A percentile compares a stretch with the other conserved stretches of the same genome.
Conservation (phyloP, 2,329 filamentous ascomycete genomes). For the Xylaria digitata region DNA sequence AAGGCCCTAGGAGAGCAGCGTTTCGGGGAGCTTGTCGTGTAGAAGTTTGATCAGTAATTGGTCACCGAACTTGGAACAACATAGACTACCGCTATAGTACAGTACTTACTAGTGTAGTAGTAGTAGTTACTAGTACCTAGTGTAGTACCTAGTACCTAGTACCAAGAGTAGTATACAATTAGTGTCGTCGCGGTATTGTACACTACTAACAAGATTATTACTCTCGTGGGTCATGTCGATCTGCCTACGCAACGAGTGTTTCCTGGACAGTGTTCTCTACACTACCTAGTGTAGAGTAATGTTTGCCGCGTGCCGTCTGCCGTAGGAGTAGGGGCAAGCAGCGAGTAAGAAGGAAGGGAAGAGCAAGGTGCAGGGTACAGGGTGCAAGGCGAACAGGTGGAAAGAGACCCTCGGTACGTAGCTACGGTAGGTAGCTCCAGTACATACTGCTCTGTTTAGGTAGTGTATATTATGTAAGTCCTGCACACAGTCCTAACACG, state of each 20-base stretch:
- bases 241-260: slow-evolving; percentile 16
- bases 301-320: slow-evolving; percentile 38
- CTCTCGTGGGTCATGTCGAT: slow-evolving; percentile 40
- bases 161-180: no score
- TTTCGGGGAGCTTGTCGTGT: slow-evolving; percentile 21
- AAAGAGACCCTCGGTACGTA: background rate
- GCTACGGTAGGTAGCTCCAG: background rate
- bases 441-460: no score
- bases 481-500: no score
- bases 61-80: slow-evolving; percentile 19
- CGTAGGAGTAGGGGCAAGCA: slow-evolving; percentile 5
- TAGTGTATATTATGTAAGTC: no score
- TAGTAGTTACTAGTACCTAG: no score
- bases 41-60: slow-evolving; percentile 7
- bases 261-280: background rate
- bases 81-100: background rate
- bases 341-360: background rate
- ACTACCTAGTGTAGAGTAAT: slow-evolving; percentile 13
- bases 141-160: no score
- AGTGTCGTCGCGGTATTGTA: slow-evolving; percentile 11
- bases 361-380: slow-evolving; percentile 4
- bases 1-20: background rate
- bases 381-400: slow-evolving; percentile 5
- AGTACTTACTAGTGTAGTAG: no score
- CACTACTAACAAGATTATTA: slow-evolving; percentile 31